Evolutionary conservation across 208 protist genomes (phyloP), one percentile per base, ranked within the genome.

Genomic region (Kentomonas sorsogonicus): DNA sequence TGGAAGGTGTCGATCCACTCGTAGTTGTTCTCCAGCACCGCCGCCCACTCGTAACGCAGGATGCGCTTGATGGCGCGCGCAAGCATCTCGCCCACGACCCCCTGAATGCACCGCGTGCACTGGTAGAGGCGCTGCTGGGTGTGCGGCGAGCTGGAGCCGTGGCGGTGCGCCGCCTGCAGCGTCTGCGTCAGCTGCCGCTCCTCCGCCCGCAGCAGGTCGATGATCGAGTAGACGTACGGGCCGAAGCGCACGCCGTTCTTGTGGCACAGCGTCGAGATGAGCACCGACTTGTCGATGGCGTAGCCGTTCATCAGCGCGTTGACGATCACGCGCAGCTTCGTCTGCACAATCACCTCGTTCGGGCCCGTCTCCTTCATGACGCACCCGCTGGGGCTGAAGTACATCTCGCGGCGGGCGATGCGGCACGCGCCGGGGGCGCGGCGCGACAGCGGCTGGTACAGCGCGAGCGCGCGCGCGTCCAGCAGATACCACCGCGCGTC

Each of bases 401-500:
- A 74, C 54, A 77, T 74, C 39, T 82, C 75, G 2, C 66, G 45
- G 18, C 70, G 69, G 1, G 75, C 66, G 50, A 82, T 68, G 13
- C 57, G 60, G 26, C 59, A 56, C 26, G 61, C 65, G 26, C 58
- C 29, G 27, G 53, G 64, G 18, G 70, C 69, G 52, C 45, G 29
- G 16, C 74, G 74, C 2, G 65, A 45, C 45, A 66, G 67, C 38
- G 55, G 62, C 34, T 81, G 74, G 16, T 71, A 67, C 23, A 73
- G 58, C 29, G 61, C 64, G 23, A 81, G 41, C 18, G 74, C 65
- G 16, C 74, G 60, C 0, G 74, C 69, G 38, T 81, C 74, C 26
- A 81, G 60, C 20, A 81, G 64, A 65, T 81, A 81, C 74, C 74
- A 81, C 43, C 74, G 68, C 25, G 69, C 68, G 43, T 81, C 74